Conservation (phyloP, 2,329 filamentous ascomycete species). For the Colletotrichum gloeosporioides region DNA sequence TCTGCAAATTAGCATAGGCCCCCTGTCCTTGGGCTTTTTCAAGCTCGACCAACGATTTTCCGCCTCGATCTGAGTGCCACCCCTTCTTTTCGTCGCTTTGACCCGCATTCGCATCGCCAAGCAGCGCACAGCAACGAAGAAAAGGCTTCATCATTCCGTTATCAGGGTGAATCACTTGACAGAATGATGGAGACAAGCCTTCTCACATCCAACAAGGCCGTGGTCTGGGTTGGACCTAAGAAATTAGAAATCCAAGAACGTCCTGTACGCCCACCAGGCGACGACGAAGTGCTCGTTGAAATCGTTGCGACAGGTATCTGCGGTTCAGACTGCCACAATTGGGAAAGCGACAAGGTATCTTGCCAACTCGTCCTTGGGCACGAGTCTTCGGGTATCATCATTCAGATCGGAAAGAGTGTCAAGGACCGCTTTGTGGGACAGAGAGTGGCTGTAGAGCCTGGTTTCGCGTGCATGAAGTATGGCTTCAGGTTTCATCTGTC, state of each 20-base stretch:
- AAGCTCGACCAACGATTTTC: too few relatives aligned
- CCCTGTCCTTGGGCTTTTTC: too few relatives aligned
- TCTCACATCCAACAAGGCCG: neutral
- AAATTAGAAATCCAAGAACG: neutral
- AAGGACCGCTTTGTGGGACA: neutral
- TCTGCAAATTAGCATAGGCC: too few relatives aligned
- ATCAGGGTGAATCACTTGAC: rapidly evolving
- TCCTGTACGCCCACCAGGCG: neutral
- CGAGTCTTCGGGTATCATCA: slow-evolving; percentile 60
- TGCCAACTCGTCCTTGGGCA: slow-evolving; percentile 51
- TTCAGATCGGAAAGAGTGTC: neutral
- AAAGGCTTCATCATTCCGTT: too few relatives aligned
- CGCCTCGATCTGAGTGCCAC: too few relatives aligned
- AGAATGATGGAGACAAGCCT: neutral
- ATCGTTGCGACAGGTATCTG: slow-evolving; percentile 24
- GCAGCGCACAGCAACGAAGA: too few relatives aligned
- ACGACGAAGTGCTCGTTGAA: slow-evolving; percentile 1
- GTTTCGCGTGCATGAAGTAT: neutral
- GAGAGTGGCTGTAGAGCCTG: neutral
- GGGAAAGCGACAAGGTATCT: slow-evolving; percentile 26
- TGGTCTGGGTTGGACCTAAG: neutral
- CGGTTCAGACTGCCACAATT: slow-evolving; percentile 28
- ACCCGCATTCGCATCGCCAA: too few relatives aligned
- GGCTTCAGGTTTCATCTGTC: neutral
- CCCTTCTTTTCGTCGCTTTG: too few relatives aligned